Conservation (phyloP, 2,329 filamentous ascomycete genomes). For the Eutypa lata region DNA sequence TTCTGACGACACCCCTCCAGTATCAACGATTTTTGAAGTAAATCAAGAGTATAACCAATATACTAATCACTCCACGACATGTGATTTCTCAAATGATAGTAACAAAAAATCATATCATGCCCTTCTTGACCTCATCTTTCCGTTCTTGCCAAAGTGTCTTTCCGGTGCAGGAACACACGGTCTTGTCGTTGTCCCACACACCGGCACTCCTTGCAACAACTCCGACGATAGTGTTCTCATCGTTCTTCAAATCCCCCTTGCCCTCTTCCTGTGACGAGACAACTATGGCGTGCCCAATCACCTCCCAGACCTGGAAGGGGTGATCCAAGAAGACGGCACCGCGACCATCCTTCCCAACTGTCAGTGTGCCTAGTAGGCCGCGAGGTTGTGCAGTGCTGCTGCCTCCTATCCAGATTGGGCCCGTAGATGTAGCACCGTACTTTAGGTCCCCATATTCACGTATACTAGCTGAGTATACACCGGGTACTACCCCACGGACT, state of each 20-base stretch:
- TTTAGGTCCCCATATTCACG: slow-evolving; percentile 86
- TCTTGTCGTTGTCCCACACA: slow-evolving; percentile 99
- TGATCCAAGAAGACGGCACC: slow-evolving; percentile 80
- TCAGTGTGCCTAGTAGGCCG: slow-evolving; percentile 66
- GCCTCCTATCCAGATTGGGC: slow-evolving; percentile 69
- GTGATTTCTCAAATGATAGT: slow-evolving; percentile 4
- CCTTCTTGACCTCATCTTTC: slow-evolving; percentile 81
- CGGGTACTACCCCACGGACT: slow-evolving; percentile 75
- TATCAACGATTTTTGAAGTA: slow-evolving; percentile 3
- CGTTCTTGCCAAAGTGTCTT: slow-evolving; percentile 99
- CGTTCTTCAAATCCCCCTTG: slow-evolving; percentile 64
- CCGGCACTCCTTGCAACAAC: slow-evolving; percentile 94
- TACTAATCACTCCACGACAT: background rate
- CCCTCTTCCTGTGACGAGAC: slow-evolving; percentile 65
- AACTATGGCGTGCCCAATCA: slow-evolving; percentile 90
- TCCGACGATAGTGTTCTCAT: slow-evolving; percentile 82
- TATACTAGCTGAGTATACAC: slow-evolving; percentile 80
- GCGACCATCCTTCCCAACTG: slow-evolving; percentile 71
- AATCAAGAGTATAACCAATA: slow-evolving; percentile 1
- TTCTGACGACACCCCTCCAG: background rate
- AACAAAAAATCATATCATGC: slow-evolving; percentile 68
- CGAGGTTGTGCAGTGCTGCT: slow-evolving; percentile 39
- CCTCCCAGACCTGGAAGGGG: slow-evolving; percentile 87
- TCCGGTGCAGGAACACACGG: slow-evolving; percentile 93
- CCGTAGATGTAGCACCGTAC: slow-evolving; percentile 76